A percentile compares a stretch with the other conserved stretches of the same genome.
phyloP scores from a whole-genome alignment of 108 stramenopile genomes.

The Pseudonitzschia multiseries region DNA sequence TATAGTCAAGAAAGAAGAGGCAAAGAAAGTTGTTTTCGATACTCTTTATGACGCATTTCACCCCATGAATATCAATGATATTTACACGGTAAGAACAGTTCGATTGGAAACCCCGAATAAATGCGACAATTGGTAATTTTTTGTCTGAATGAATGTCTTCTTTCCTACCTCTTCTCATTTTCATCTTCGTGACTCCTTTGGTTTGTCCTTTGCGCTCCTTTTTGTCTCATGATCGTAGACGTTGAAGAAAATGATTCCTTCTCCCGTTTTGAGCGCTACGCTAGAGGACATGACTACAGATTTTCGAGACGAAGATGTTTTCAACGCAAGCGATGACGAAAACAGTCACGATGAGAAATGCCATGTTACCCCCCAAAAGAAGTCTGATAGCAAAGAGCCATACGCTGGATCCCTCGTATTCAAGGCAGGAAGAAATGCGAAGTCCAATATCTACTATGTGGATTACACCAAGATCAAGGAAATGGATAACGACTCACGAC shows the following conservation, averaged over 20 bases:
- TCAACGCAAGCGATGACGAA: constrained; percentile 59
- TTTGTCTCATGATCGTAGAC: constrained; percentile 24
- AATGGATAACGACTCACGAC: constrained; percentile 50
- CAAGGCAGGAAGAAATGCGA: constrained; percentile 64
- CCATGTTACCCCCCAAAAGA: neutral
- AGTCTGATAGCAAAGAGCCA: constrained; percentile 26
- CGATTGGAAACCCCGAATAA: neutral
- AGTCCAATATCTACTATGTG: constrained; percentile 70
- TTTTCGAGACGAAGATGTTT: constrained; percentile 45
- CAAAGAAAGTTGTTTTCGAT: constrained; percentile 76
- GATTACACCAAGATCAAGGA: constrained; percentile 63
- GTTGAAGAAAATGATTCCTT: constrained; percentile 66
- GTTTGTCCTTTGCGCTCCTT: neutral
- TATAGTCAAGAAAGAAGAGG: constrained; percentile 61
- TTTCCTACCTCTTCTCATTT: neutral
- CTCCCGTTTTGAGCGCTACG: constrained; percentile 56
- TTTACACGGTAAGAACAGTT: constrained; percentile 51
- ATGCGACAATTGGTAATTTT: neutral
- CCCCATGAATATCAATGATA: constrained; percentile 80
- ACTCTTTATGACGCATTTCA: constrained; percentile 60
- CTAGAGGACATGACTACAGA: constrained; percentile 72
- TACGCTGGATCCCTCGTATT: constrained; percentile 56
- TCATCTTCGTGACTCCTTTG: neutral
- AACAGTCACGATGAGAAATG: constrained; percentile 34
- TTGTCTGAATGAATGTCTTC: neutral